Conservation (phyloP, 805 yeast species). For the Grigorovia jiainica region DNA sequence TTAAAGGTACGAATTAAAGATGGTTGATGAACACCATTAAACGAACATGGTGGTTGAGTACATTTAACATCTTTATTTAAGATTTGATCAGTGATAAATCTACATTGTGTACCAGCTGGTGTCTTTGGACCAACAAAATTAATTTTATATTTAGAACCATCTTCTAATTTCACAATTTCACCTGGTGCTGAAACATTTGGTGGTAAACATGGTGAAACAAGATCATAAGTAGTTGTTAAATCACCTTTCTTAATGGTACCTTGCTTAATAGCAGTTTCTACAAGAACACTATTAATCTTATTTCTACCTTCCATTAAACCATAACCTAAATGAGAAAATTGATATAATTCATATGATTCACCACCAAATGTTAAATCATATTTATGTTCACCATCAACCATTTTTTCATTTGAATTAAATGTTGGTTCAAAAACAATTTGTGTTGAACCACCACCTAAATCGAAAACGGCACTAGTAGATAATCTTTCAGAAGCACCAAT, state of each 20-base stretch:
- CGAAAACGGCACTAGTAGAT: slow-evolving; percentile 95
- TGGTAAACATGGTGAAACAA: slow-evolving; percentile 81
- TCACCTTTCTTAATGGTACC: slow-evolving; percentile 32
- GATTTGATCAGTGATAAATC: slow-evolving; percentile 69
- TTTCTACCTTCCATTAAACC: slow-evolving; percentile 93
- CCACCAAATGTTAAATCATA: slow-evolving; percentile 74
- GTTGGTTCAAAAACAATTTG: slow-evolving; percentile 97
- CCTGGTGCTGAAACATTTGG: slow-evolving; percentile 57
- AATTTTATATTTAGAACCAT: slow-evolving; percentile 40
- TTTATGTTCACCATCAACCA: slow-evolving; percentile 85
- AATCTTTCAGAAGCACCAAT: slow-evolving; percentile 65
- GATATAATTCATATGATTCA: slow-evolving; percentile 72
- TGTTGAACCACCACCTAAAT: slow-evolving; percentile 97
- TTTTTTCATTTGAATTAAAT: slow-evolving; percentile 47
- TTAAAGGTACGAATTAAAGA: slow-evolving; percentile 72
- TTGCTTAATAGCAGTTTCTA: slow-evolving; percentile 39
- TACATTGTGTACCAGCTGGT: slow-evolving; percentile 76
- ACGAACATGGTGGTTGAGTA: slow-evolving; percentile 73
- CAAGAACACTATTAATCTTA: slow-evolving; percentile 59
- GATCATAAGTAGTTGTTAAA: slow-evolving; percentile 34
- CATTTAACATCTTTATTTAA: slow-evolving; percentile 80
- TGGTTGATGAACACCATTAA: slow-evolving; percentile 97
- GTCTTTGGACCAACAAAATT: slow-evolving; percentile 55
- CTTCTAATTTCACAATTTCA: slow-evolving; percentile 49
- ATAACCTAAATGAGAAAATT: slow-evolving; percentile 89